Percentiles rank a stretch among this genome's conserved stretches.
These are phyloP conservation scores for Nepenthes gracilis DNA, from an alignment of 148 eudicot genomes.

Conservation along the genomic window DNA sequence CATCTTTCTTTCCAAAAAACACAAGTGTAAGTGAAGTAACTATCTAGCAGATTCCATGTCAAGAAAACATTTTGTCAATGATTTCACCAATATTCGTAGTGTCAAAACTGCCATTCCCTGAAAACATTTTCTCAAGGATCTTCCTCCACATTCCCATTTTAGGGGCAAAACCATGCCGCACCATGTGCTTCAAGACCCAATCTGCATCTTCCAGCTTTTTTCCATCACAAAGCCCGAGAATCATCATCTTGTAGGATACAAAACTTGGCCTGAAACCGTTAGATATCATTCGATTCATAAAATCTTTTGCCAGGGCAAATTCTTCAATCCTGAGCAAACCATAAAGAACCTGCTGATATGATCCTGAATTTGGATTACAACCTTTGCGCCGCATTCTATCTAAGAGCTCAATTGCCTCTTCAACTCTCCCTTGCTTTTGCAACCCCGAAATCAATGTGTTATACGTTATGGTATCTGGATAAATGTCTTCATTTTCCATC, in stretches of 20 bases:
- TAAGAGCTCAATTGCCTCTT: constrained; percentile 56
- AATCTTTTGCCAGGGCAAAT: constrained; percentile 37
- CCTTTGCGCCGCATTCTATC: constrained; percentile 57
- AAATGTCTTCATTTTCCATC: constrained; percentile 67
- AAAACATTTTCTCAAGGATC: constrained; percentile 26
- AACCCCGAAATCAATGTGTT: constrained; percentile 58
- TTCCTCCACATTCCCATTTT: constrained; percentile 61
- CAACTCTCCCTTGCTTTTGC: constrained; percentile 47
- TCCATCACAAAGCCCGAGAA: constrained; percentile 46
- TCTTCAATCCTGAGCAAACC: constrained; percentile 46
- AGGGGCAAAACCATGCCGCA: constrained; percentile 55
- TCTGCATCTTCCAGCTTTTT: constrained; percentile 45
- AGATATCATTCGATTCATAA: constrained; percentile 40
- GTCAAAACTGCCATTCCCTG: constrained; percentile 1
- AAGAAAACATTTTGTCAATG: too few species aligned
- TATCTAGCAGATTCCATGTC: too few species aligned
- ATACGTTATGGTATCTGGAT: constrained; percentile 47
- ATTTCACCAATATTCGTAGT: too few species aligned
- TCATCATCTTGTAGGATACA: constrained; percentile 48
- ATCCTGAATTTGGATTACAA: constrained; percentile 58
- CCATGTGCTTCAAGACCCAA: constrained; percentile 67
- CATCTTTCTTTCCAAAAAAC: too few species aligned
- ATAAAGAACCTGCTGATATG: constrained; percentile 75
- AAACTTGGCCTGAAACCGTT: constrained; percentile 58
- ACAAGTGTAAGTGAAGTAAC: too few species aligned